These are phyloP conservation scores for Acer saccharum DNA, from an alignment of 345 rosid genomes.

Conservation along the genomic window DNA sequence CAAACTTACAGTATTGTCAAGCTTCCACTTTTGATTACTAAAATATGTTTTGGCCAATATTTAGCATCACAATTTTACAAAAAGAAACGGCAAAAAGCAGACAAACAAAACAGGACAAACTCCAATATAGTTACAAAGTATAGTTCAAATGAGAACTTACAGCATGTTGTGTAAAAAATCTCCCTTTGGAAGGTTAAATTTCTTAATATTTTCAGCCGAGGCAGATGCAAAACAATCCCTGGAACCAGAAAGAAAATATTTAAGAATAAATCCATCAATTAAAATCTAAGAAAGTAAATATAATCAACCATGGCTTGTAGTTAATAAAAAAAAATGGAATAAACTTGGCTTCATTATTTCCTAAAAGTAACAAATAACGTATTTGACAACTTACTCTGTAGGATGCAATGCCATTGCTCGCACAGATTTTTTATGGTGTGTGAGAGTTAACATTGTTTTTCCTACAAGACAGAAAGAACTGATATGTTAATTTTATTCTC, in stretches of 20 bases:
- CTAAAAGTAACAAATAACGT: conserved; percentile 13
- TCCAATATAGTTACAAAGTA: neutral
- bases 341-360: neutral
- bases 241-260: conserved; percentile 19
- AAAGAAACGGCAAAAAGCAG: neutral
- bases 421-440: conserved; percentile 98
- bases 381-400: conserved; percentile 60
- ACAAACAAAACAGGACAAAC: neutral
- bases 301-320: neutral
- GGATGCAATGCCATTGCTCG: conserved; percentile 97
- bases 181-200: conserved; percentile 87
- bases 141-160: conserved; percentile 46
- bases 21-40: too few relatives aligned
- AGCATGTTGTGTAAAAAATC: conserved; percentile 98
- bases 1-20: too few relatives aligned
- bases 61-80: too few relatives aligned
- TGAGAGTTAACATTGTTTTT: conserved; percentile 87
- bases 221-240: conserved; percentile 96
- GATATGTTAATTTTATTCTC: neutral
- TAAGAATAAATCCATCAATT: neutral
- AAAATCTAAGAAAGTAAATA: conserved; percentile 1
- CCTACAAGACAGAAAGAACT: conserved; percentile 49
- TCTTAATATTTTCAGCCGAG: conserved; percentile 96
- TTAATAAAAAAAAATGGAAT: neutral
- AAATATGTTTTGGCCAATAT: too few relatives aligned